Percentiles rank a stretch among this genome's conserved stretches.
Evolutionary conservation across 495 filamentous ascomycete genomes (phyloP).

Genomic region (Talaromyces proteolyticus): DNA sequence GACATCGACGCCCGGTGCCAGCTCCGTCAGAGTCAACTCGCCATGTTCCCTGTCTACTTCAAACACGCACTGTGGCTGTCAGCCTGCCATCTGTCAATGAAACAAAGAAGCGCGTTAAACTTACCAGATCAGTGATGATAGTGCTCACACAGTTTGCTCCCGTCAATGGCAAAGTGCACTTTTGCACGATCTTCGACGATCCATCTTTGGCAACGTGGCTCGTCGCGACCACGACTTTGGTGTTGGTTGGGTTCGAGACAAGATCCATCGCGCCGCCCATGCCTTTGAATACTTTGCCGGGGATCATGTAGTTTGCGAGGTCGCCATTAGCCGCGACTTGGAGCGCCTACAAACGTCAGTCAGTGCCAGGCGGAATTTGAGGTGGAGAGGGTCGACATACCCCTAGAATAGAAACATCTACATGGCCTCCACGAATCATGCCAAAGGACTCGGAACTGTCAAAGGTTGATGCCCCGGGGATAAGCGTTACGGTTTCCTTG

Average conservation of each 20-base stretch:
- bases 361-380: background rate
- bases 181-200: constrained; percentile 77
- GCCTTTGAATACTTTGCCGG: constrained; percentile 85
- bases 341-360: constrained; percentile 49
- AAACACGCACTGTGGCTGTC: constrained; percentile 58
- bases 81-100: background rate
- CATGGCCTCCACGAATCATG: constrained; percentile 84
- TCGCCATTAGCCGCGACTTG: constrained; percentile 81
- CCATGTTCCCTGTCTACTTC: constrained; percentile 72
- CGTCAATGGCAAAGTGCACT: constrained; percentile 82
- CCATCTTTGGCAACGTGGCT: constrained; percentile 90
- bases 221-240: constrained; percentile 90
- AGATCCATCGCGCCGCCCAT: constrained; percentile 97
- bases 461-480: constrained; percentile 74
- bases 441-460: constrained; percentile 86
- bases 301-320: constrained; percentile 87
- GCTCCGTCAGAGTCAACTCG: constrained; percentile 74
- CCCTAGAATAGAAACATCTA: constrained; percentile 85
- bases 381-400: constrained; percentile 14
- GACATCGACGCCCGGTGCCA: constrained; percentile 77
- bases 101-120: constrained; percentile 21
- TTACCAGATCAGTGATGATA: constrained; percentile 86
- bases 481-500: constrained; percentile 87
- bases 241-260: constrained; percentile 74
- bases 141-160: constrained; percentile 78